Evolutionary conservation across 148 eudicot species (phyloP).

Genomic region (Rhododendron kiyosumense): DNA sequence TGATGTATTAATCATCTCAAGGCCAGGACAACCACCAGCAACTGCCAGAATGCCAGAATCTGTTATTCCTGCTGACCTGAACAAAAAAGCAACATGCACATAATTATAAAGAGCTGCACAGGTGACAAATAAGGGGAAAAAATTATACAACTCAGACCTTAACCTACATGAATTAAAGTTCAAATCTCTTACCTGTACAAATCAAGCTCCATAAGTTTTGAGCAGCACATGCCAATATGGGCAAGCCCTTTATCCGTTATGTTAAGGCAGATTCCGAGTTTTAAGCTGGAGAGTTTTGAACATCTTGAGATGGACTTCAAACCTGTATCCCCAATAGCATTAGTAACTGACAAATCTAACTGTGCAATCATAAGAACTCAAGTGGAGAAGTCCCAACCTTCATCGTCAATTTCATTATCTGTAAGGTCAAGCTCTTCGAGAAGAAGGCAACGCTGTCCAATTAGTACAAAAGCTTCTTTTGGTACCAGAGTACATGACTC

Average conservation of each 20-base stretch:
- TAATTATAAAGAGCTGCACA: neutral
- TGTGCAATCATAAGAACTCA: neutral
- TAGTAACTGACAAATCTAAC: neutral
- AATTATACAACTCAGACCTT: neutral
- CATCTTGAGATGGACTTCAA: constrained; percentile 80
- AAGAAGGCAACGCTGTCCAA: constrained; percentile 67
- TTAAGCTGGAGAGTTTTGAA: constrained; percentile 50
- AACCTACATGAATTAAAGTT: neutral
- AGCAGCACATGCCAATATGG: constrained; percentile 59
- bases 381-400: constrained; percentile 39
- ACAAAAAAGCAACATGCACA: constrained; percentile 11
- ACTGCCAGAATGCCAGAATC: constrained; percentile 67
- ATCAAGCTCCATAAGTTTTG: constrained; percentile 80
- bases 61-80: constrained; percentile 73
- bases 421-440: constrained; percentile 94
- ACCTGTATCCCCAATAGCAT: constrained; percentile 36
- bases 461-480: constrained; percentile 74
- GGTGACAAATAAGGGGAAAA: neutral
- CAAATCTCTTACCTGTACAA: constrained; percentile 62
- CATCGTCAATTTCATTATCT: constrained; percentile 83
- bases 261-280: constrained; percentile 81
- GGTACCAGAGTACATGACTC: constrained; percentile 72
- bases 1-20: constrained; percentile 69
- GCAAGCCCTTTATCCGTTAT: constrained; percentile 68
- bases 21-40: constrained; percentile 61